These are phyloP conservation scores for Pseudogymnoascus sp. DNA, from an alignment of 2,329 filamentous ascomycete genomes.

Conservation along the genomic window DNA sequence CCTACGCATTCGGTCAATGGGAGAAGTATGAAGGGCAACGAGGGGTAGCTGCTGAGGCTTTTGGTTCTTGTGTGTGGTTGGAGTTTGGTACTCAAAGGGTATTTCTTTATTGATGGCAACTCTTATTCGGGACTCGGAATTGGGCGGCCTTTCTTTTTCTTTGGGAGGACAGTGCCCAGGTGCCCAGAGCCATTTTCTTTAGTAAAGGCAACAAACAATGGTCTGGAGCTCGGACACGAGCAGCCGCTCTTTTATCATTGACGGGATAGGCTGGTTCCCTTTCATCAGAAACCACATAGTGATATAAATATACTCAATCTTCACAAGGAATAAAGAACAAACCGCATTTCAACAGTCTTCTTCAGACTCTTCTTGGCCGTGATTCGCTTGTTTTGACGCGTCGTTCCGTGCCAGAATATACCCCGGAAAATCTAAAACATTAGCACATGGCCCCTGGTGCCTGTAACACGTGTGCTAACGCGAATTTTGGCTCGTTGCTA, in stretches of 20 bases:
- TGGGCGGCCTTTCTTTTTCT: not conserved
- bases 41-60: not conserved
- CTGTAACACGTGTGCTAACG: conserved; percentile 4
- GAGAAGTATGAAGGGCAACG: not conserved
- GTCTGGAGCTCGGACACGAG: not conserved
- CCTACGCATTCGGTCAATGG: not conserved
- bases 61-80: not conserved
- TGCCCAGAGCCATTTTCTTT: not conserved
- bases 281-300: not conserved
- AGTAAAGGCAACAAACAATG: not conserved
- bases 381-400: conserved; percentile 5
- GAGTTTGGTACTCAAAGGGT: not conserved
- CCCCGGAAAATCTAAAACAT: conserved; percentile 6
- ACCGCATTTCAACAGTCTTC: not conserved
- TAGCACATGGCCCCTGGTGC: conserved; percentile 1
- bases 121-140: not conserved
- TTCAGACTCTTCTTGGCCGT: not conserved
- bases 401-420: conserved; percentile 3
- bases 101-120: not conserved
- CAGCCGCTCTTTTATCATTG: not conserved
- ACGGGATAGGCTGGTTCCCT: not conserved
- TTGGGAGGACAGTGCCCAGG: not conserved
- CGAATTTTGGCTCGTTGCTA: not conserved
- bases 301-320: not conserved
- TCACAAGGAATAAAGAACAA: not conserved